These are phyloP conservation scores for Sergeia podlipaevii DNA, from an alignment of 208 protist species.

Conservation along the genomic window DNA sequence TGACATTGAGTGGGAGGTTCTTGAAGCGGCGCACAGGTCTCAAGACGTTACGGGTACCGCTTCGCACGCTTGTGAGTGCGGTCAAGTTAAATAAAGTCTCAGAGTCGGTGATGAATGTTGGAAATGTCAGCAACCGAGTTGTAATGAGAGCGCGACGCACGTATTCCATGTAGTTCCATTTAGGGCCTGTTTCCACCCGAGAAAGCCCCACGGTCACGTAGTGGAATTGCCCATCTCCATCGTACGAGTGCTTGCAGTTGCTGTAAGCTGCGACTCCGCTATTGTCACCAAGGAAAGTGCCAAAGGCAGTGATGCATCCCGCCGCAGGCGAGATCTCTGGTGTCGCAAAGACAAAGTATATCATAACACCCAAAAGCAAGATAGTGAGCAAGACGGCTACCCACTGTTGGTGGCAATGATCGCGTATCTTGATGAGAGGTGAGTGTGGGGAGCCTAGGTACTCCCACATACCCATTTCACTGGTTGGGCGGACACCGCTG, in stretches of 20 bases:
- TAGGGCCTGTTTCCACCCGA: slow-evolving; percentile 46
- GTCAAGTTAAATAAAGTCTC: too few species aligned
- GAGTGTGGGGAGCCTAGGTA: slow-evolving; percentile 38
- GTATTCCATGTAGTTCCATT: slow-evolving; percentile 71
- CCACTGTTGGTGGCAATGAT: slow-evolving; percentile 76
- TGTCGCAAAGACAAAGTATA: slow-evolving; percentile 49
- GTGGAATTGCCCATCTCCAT: slow-evolving; percentile 38
- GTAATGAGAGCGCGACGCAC: slow-evolving; percentile 64
- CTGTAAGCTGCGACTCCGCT: slow-evolving; percentile 55
- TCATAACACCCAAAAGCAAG: slow-evolving; percentile 35
- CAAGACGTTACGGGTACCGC: too few species aligned
- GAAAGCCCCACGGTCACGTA: slow-evolving; percentile 49
- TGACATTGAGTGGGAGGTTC: too few species aligned
- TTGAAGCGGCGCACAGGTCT: too few species aligned
- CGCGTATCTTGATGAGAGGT: slow-evolving; percentile 36
- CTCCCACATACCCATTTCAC: slow-evolving; percentile 26
- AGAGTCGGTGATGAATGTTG: too few species aligned
- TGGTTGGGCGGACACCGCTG: too few species aligned
- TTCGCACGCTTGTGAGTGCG: too few species aligned
- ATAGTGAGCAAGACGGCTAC: slow-evolving; percentile 45
- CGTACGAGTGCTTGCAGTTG: slow-evolving; percentile 59
- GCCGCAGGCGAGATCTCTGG: slow-evolving; percentile 17
- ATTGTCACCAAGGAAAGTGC: slow-evolving; percentile 44
- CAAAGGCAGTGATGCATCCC: slow-evolving; percentile 46
- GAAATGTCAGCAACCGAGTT: slow-evolving; percentile 22